These are phyloP conservation scores for Penicillium thymicola DNA, from an alignment of 2,329 filamentous ascomycete genomes.

Conservation along the genomic window DNA sequence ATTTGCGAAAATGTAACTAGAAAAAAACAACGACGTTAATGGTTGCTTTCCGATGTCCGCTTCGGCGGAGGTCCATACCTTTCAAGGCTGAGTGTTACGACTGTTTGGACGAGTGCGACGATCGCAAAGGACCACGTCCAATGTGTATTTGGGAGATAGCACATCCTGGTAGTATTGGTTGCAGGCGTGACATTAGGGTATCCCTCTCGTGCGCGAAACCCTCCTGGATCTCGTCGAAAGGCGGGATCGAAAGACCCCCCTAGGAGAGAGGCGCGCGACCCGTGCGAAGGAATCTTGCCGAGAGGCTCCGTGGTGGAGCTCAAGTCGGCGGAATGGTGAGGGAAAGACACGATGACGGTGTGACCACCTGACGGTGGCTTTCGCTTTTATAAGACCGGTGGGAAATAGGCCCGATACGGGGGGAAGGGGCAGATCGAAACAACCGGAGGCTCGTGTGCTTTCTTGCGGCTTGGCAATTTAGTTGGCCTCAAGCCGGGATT, in stretches of 20 bases:
- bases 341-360: constrained; percentile 34
- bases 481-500: not conserved
- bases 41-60: not conserved
- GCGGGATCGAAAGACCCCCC: constrained; percentile 54
- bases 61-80: constrained; percentile 58
- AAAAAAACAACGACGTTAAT: not conserved
- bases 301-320: constrained; percentile 43
- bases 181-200: constrained; percentile 41
- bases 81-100: constrained; percentile 79
- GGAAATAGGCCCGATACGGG: constrained; percentile 5
- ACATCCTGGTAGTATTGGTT: constrained; percentile 54
- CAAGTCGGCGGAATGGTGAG: constrained; percentile 24
- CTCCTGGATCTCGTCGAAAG: constrained; percentile 47
- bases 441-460: constrained; percentile 2
- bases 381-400: constrained; percentile 11
- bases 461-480: constrained; percentile 5
- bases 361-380: constrained; percentile 32
- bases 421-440: not conserved
- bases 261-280: constrained; percentile 57
- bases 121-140: constrained; percentile 88
- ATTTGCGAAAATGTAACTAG: constrained; percentile 81
- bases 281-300: constrained; percentile 56
- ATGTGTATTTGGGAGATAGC: constrained; percentile 68
- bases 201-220: constrained; percentile 53
- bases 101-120: constrained; percentile 70